A percentile compares a stretch with the other conserved stretches of the same genome.
Conservation (phyloP, 768 basidiomycete genomes). For the Lentinula lateritia region DNA sequence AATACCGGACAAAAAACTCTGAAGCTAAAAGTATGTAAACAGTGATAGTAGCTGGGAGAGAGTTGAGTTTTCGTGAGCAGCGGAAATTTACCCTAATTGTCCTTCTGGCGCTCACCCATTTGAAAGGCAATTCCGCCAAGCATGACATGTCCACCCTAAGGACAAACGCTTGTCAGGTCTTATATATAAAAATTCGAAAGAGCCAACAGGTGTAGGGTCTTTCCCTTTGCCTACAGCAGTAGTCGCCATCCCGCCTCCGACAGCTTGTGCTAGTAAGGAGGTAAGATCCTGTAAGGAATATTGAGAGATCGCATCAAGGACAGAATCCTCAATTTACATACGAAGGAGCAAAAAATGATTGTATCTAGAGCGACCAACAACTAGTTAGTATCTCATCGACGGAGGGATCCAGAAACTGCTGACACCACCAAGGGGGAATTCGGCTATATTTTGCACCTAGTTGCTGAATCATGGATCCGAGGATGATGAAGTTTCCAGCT, state of each 20-base stretch:
- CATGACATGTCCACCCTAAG: slow-evolving; percentile 42
- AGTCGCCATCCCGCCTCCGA: slow-evolving; percentile 42
- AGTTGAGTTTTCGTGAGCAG: background rate
- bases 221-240: background rate
- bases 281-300: slow-evolving; percentile 39
- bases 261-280: slow-evolving; percentile 58
- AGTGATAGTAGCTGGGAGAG: slow-evolving; percentile 31
- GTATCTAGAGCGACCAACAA: background rate
- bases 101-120: slow-evolving; percentile 26
- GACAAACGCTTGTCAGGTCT: background rate
- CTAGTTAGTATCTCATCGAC: background rate
- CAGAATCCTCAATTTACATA: background rate
- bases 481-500: slow-evolving; percentile 41
- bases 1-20: slow-evolving; percentile 44
- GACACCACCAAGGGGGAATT: slow-evolving; percentile 16
- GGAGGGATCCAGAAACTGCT: background rate
- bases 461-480: slow-evolving; percentile 25
- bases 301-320: background rate
- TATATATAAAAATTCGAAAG: too few relatives aligned
- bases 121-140: slow-evolving; percentile 61
- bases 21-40: slow-evolving; percentile 32
- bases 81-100: background rate
- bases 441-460: slow-evolving; percentile 34
- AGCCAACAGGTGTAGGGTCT: slow-evolving; percentile 11
- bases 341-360: slow-evolving; percentile 10